A percentile compares a stretch with the other conserved stretches of the same genome.
phyloP scores from a whole-genome alignment of 176 grass and related monocot genomes.

The Avena atlantica region DNA sequence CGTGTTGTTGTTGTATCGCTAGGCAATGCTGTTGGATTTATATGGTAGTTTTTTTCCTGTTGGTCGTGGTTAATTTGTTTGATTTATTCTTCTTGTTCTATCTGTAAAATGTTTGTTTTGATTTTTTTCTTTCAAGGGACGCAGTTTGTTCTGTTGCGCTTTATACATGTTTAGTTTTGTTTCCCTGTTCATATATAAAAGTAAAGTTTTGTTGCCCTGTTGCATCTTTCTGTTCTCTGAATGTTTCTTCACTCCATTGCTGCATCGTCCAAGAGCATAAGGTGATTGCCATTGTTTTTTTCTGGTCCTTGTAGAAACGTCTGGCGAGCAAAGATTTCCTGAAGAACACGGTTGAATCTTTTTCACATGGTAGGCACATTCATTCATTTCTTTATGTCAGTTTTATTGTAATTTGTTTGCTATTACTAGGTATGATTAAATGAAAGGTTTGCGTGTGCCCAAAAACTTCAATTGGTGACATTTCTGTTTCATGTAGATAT shows the following conservation, averaged over 20 bases:
- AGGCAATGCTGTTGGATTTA: neutral
- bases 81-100: neutral
- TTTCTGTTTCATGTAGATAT: slow-evolving; percentile 19
- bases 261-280: neutral
- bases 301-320: slow-evolving; percentile 12
- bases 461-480: neutral
- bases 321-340: slow-evolving; percentile 2
- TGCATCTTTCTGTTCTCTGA: slow-evolving; percentile 10
- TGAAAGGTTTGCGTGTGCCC: neutral
- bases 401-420: slow-evolving; percentile 7
- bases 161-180: neutral
- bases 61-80: neutral
- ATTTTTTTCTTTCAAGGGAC: too few species aligned
- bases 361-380: slow-evolving; percentile 20
- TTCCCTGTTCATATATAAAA: neutral
- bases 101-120: too few species aligned
- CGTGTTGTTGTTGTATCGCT: neutral
- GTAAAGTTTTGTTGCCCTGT: neutral
- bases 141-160: neutral
- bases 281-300: neutral
- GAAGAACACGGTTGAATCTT: neutral
- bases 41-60: neutral
- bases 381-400: neutral
- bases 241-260: neutral
- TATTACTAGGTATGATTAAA: neutral